phyloP scores from a whole-genome alignment of 768 basidiomycete species.

The Rhodotorula paludigena region DNA sequence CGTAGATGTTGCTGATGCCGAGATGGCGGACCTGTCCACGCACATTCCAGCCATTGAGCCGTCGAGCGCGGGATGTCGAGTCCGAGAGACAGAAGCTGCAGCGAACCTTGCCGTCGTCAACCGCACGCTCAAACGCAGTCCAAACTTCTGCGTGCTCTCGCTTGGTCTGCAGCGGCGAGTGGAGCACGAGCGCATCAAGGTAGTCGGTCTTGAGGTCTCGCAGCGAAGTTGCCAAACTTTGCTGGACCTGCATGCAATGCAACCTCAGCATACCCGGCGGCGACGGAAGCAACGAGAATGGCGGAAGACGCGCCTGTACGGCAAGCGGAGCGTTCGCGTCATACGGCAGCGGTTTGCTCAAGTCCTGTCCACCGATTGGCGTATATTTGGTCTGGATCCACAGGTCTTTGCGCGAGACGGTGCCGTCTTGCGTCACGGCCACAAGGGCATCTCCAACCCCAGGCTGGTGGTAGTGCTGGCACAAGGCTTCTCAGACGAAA shows the following conservation, averaged over 20 bases:
- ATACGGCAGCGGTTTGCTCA: slow-evolving; percentile 67
- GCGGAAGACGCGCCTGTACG: slow-evolving; percentile 36
- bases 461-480: slow-evolving; percentile 58
- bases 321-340: slow-evolving; percentile 50
- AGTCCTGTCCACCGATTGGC: slow-evolving; percentile 66
- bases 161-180: slow-evolving; percentile 60
- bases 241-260: slow-evolving; percentile 58
- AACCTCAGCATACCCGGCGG: too few species aligned
- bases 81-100: neutral
- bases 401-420: slow-evolving; percentile 63
- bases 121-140: slow-evolving; percentile 6
- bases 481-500: too few species aligned
- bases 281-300: too few species aligned
- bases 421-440: slow-evolving; percentile 57
- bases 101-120: slow-evolving; percentile 1
- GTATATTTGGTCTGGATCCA: slow-evolving; percentile 84
- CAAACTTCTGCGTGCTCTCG: neutral
- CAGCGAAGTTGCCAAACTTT: slow-evolving; percentile 63
- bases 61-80: too few species aligned
- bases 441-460: slow-evolving; percentile 70
- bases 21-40: slow-evolving; percentile 32
- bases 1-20: slow-evolving; percentile 74
- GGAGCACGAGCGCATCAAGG: slow-evolving; percentile 72
- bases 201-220: slow-evolving; percentile 65
- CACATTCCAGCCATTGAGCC: neutral